Percentiles rank a stretch among this genome's conserved stretches.
phyloP scores from a whole-genome alignment of 139 green algal genomes.

The Chlorella sp. region DNA sequence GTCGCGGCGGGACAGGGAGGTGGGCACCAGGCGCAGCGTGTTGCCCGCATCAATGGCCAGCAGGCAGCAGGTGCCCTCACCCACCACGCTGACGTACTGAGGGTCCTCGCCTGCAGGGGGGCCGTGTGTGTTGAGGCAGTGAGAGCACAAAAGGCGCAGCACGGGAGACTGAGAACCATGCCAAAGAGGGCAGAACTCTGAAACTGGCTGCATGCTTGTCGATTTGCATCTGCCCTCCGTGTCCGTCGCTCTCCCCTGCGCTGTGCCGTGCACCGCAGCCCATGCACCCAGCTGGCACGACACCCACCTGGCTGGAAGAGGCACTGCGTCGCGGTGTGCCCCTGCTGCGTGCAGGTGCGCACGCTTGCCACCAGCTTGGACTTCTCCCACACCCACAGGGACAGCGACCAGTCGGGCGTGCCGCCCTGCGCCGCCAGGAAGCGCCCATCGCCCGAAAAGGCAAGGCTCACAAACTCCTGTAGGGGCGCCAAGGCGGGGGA shows the following conservation, averaged over 20 bases:
- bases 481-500: background rate
- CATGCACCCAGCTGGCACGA: background rate
- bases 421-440: conserved; percentile 84
- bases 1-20: conserved; percentile 67
- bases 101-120: conserved; percentile 29
- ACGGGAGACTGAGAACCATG: background rate
- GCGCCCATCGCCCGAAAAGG: conserved; percentile 86
- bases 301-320: conserved; percentile 65
- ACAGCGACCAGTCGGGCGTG: conserved; percentile 88
- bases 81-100: conserved; percentile 65
- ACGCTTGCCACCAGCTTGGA: conserved; percentile 72
- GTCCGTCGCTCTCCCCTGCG: background rate
- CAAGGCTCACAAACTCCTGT: conserved; percentile 89
- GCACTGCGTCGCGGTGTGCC: conserved; percentile 52
- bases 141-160: background rate
- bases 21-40: conserved; percentile 58
- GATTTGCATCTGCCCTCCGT: background rate
- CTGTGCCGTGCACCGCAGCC: background rate
- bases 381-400: conserved; percentile 93
- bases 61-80: conserved; percentile 72
- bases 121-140: background rate
- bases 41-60: conserved; percentile 52
- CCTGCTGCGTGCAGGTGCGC: conserved; percentile 44
- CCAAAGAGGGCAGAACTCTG: background rate
- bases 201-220: too few species aligned